These are phyloP conservation scores for Neckera pumila DNA, from an alignment of 225 moss, liverwort and hornwort genomes.

Conservation along the genomic window DNA sequence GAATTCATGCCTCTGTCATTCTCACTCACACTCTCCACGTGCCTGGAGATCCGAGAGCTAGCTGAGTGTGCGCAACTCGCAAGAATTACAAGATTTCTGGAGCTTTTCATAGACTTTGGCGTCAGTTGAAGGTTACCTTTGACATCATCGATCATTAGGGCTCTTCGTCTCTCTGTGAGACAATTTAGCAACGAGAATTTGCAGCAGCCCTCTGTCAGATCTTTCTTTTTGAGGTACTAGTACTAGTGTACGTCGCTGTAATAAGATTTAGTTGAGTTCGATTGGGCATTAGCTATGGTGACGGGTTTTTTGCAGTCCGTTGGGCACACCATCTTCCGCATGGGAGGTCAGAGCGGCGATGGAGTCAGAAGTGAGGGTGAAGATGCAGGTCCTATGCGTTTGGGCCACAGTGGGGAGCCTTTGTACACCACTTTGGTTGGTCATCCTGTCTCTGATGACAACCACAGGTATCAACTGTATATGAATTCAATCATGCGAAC, in stretches of 20 bases:
- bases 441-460: constrained; percentile 62
- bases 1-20: neutral
- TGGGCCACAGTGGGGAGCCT: constrained; percentile 67
- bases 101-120: neutral
- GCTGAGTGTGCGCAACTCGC: neutral
- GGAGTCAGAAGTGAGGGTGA: neutral
- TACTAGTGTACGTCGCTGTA: neutral
- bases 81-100: neutral
- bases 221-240: neutral
- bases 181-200: no score
- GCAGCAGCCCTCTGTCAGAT: neutral
- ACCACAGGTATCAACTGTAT: constrained; percentile 55
- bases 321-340: constrained; percentile 27
- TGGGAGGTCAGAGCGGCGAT: constrained; percentile 7
- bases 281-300: neutral
- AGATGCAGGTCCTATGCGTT: constrained; percentile 27
- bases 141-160: no score
- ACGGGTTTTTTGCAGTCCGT: constrained; percentile 27
- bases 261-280: neutral
- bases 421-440: constrained; percentile 63
- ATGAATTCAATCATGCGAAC: no score
- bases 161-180: no score
- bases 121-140: neutral
- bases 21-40: neutral
- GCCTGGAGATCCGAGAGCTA: neutral